These are phyloP conservation scores for Saitoella complicata DNA, from an alignment of 805 yeast genomes.

Conservation along the genomic window DNA sequence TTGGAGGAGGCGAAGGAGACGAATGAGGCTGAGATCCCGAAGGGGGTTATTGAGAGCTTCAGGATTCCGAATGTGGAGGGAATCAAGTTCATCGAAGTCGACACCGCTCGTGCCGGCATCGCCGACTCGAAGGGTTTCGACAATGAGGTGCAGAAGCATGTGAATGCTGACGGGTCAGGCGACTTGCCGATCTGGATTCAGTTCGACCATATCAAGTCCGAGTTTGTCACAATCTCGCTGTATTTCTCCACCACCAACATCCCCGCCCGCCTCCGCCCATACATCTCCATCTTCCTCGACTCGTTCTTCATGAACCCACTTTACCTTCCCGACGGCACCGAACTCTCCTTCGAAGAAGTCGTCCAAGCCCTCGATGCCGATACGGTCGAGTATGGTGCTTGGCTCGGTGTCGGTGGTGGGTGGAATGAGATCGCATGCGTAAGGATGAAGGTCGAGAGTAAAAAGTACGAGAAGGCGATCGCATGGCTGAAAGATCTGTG, in stretches of 20 bases:
- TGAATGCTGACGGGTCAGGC: constrained; percentile 17
- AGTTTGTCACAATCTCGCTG: constrained; percentile 55
- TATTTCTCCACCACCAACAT: constrained; percentile 39
- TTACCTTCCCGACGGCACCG: constrained; percentile 39
- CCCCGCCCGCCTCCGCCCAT: constrained; percentile 40
- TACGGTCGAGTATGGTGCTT: constrained; percentile 38
- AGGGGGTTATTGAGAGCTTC: constrained; percentile 42
- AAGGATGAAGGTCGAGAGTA: constrained; percentile 41
- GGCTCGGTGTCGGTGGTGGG: constrained; percentile 40
- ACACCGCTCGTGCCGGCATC: constrained; percentile 43
- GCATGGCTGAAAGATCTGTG: constrained; percentile 60
- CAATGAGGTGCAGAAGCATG: constrained; percentile 12
- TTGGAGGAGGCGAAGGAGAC: constrained; percentile 45
- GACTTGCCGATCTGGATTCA: constrained; percentile 56
- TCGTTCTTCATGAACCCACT: constrained; percentile 64
- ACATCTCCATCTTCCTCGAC: constrained; percentile 43
- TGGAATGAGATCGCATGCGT: constrained; percentile 53
- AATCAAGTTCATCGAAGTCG: constrained; percentile 55
- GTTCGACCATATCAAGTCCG: constrained; percentile 63
- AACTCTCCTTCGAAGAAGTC: constrained; percentile 58
- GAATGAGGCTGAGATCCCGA: constrained; percentile 69
- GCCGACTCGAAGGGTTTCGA: constrained; percentile 17
- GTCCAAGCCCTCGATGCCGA: constrained; percentile 57
- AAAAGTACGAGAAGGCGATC: constrained; percentile 51
- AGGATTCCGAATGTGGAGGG: constrained; percentile 58